Conservation (phyloP, 2,329 filamentous ascomycete species). For the Fusarium continuum region DNA sequence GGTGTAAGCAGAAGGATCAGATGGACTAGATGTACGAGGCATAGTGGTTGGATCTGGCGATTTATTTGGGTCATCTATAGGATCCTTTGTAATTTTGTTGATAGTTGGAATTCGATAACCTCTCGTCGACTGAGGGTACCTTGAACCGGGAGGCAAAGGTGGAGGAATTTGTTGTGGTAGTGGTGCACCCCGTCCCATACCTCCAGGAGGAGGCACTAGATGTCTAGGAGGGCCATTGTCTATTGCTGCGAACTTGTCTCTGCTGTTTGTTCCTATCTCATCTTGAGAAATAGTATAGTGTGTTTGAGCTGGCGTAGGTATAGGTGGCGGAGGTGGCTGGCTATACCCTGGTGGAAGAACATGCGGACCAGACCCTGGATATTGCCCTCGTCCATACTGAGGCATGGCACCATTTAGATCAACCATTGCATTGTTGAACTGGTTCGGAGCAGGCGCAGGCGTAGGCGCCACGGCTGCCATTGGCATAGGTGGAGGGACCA, state of each 20-base stretch:
- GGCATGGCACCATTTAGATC: too few relatives aligned
- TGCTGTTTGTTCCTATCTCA: background rate
- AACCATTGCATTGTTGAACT: too few relatives aligned
- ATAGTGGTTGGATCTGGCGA: background rate
- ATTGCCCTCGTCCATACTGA: too few relatives aligned
- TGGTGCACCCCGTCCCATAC: too few relatives aligned
- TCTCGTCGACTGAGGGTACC: too few relatives aligned
- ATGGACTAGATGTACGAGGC: too few relatives aligned
- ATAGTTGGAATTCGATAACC: background rate
- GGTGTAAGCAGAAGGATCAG: background rate
- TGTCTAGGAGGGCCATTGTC: background rate
- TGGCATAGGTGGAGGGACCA: background rate
- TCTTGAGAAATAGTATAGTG: constrained; percentile 7
- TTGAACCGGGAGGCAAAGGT: too few relatives aligned
- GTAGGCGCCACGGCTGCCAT: too few relatives aligned
- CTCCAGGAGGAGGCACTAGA: background rate
- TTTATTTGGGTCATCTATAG: background rate
- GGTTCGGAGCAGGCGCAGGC: too few relatives aligned
- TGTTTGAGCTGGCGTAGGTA: background rate
- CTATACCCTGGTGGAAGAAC: background rate
- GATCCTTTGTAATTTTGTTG: background rate
- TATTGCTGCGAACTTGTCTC: background rate
- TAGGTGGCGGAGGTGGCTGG: background rate
- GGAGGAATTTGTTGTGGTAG: background rate
- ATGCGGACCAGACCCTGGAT: background rate